Base-by-base conservation (phyloP, 257 asterid species). In the Echites panduratus region DNA sequence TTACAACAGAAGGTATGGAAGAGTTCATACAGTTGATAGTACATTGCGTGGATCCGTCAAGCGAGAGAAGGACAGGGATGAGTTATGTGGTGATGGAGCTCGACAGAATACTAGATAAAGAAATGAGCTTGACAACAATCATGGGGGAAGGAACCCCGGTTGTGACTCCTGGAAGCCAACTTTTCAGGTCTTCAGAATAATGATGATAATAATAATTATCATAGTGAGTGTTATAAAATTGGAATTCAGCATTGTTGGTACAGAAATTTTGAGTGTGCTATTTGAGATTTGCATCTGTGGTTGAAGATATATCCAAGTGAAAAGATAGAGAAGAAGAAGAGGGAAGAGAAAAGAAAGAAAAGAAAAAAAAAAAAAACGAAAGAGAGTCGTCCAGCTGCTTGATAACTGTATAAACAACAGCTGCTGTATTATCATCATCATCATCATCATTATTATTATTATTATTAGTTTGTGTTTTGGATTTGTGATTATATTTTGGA, bases 131-230 rank as follows among this genome's bases (percentile, higher is more conserved):
- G 87, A 91, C 97, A 48, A 89, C 96, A 17, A 88, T 92, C 75
- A 87, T 89, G 97, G 97, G 96, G 76, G 96, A 85, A 85, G 97
- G 96, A 69, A 88, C 96, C 78, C 96, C 97, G 4, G 93, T 84
- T 71, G 97, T 92, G 75, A 87, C 83, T 20, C 90, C 88, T 26
- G 97, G 96, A 76, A 92, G 97, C 87, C 96, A 92, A 81, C 97
- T 89, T 79, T 92, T 92, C 77, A 84, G 85, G 87, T 80, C 91
- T 81, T 89, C 88, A 68, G 85, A 79, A 75, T 90, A 80, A 84
- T 16, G 56, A 66, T 38, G 38, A 49, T 50, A 50, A n/a, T 32
- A 32, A 32, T 32, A 32, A 32, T 32, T 32, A 32, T 32, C 3
- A 32, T 32, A 32, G 38, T 32, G 38, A 32, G 38, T n/a, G 40